Evolutionary conservation across 805 yeast species (phyloP).

Genomic region (Barnettozyma sp.): DNA sequence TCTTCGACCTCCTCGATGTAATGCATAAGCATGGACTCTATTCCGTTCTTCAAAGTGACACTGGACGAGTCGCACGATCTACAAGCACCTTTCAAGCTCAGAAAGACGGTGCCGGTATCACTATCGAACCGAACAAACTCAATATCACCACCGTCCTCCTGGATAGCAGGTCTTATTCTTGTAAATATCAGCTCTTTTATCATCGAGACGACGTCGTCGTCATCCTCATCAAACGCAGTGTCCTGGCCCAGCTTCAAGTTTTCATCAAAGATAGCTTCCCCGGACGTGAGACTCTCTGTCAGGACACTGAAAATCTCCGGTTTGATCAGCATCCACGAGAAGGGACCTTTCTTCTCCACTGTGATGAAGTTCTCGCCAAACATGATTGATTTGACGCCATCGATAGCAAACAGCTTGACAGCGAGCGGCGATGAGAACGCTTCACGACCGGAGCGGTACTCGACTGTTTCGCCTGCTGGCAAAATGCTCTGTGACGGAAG

Average conservation of each 20-base stretch:
- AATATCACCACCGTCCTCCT: slow-evolving; percentile 72
- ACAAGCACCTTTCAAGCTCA: slow-evolving; percentile 63
- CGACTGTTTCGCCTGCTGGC: slow-evolving; percentile 59
- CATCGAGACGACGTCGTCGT: slow-evolving; percentile 59
- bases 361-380: slow-evolving; percentile 83
- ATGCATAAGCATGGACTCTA: slow-evolving; percentile 63
- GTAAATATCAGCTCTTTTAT: slow-evolving; percentile 66
- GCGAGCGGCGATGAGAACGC: slow-evolving; percentile 75
- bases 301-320: slow-evolving; percentile 50
- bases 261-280: slow-evolving; percentile 44
- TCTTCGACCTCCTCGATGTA: slow-evolving; percentile 61
- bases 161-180: slow-evolving; percentile 65
- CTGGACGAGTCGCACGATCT: slow-evolving; percentile 64
- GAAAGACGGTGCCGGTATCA: slow-evolving; percentile 48
- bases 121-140: slow-evolving; percentile 60
- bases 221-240: slow-evolving; percentile 47
- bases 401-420: slow-evolving; percentile 61
- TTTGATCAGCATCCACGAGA: slow-evolving; percentile 53
- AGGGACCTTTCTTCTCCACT: slow-evolving; percentile 49
- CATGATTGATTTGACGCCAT: slow-evolving; percentile 71
- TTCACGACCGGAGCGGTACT: slow-evolving; percentile 68
- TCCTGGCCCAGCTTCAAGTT: slow-evolving; percentile 26
- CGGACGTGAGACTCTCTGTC: slow-evolving; percentile 29
- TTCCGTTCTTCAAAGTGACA: slow-evolving; percentile 61
- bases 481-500: slow-evolving; percentile 68